Conservation (phyloP, 768 basidiomycete genomes). For the Boletus vinaceobasis region DNA sequence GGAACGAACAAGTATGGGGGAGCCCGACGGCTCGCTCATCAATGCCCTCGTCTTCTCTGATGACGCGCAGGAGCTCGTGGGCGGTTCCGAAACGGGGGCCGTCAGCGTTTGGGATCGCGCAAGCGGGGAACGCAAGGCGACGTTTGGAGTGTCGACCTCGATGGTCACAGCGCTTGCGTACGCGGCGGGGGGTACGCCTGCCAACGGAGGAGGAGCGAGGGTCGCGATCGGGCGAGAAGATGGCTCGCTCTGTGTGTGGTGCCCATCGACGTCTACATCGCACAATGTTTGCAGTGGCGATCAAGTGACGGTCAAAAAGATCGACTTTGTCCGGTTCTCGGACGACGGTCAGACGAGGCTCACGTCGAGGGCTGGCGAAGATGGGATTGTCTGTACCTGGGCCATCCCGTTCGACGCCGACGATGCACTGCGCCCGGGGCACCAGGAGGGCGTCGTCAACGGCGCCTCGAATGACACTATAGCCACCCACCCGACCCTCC, state of each 20-base stretch:
- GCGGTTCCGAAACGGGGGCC: slow-evolving; percentile 13
- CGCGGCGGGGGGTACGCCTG: neutral
- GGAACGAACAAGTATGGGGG: neutral
- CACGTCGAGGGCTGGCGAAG: slow-evolving; percentile 8
- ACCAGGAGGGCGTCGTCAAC: too few relatives aligned
- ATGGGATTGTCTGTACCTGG: slow-evolving; percentile 10
- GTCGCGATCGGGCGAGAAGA: slow-evolving; percentile 21
- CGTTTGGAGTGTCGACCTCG: neutral
- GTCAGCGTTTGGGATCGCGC: slow-evolving; percentile 21
- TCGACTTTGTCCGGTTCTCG: slow-evolving; percentile 11
- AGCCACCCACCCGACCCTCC: too few relatives aligned
- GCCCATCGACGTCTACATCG: slow-evolving; percentile 9
- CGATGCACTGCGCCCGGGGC: neutral
- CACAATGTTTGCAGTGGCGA: slow-evolving; percentile 5
- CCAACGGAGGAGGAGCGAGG: neutral
- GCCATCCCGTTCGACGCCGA: neutral
- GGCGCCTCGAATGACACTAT: too few relatives aligned
- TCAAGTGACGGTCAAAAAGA: slow-evolving; percentile 3
- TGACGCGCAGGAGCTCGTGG: slow-evolving; percentile 13
- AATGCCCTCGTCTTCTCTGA: slow-evolving; percentile 15
- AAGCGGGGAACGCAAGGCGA: slow-evolving; percentile 11
- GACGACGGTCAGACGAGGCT: slow-evolving; percentile 6
- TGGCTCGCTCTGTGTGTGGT: slow-evolving; percentile 18
- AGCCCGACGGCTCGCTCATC: neutral
- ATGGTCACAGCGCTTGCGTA: slow-evolving; percentile 20